Base-by-base conservation (phyloP, 805 yeast species). In the Lachancea sp. region DNA sequence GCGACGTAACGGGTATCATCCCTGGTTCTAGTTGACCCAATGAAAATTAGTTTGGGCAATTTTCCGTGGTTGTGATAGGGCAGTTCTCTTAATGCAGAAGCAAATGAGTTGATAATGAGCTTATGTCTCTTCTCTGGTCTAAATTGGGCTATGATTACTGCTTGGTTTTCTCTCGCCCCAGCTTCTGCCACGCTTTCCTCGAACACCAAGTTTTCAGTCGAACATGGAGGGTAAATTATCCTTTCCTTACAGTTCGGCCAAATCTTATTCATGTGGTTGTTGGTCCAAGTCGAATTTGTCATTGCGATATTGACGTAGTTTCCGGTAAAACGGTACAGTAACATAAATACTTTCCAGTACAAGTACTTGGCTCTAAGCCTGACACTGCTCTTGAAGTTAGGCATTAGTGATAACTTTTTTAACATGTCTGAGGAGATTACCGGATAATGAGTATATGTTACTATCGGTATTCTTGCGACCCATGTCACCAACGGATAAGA, bases 371-470 rank as follows among this genome's bases (percentile, higher is more conserved):
- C 42, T 29, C 60, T 62, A 11, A 42, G 54, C 47, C 43, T 63
- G 28, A 41, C 41, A 36, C 43, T 22, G 36, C 34, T 24, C 22
- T 51, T 44, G 20, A 41, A 42, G 15, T 39, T 41, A 15, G 40
- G 54, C 45, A 49, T 50, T 35, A 56, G 59, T 38, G 64, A 64
- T 46, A 83, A 63, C 50, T 82, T 81, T 36, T 65, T 66, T 48
- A 88, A 65, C 99, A 92, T 92, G 50, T 90, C 97, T 20, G 68
- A 63, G 31, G 95, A 94, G 24, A 92, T 79, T 13, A 89, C 76
- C 1, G 99, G 99, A 65, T 84, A 92, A 64, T 92, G 99, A n/a
- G 87, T 85, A 55, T 92, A 92, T 1, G 96, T 77, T 18, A 83
- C 64, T 20, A 92, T 73, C 0, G 98, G 98, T 21, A 87, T 66